These are phyloP conservation scores for Tympanopsis confertula DNA, from an alignment of 2,329 filamentous ascomycete species.

Conservation along the genomic window DNA sequence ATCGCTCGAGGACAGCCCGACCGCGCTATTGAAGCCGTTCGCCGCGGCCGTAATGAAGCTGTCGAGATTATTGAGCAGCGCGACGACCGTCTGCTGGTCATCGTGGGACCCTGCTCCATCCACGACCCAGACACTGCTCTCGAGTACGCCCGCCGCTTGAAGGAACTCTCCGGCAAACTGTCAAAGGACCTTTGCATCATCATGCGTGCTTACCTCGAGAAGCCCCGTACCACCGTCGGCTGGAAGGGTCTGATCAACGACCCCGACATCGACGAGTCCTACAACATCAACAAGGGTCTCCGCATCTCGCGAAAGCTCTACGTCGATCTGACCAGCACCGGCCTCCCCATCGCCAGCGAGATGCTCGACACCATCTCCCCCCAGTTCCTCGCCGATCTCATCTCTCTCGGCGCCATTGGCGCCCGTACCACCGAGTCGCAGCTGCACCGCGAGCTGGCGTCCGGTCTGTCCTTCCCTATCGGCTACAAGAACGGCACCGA, in stretches of 20 bases:
- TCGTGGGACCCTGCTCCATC: slow-evolving; percentile 92
- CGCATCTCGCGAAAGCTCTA: slow-evolving; percentile 84
- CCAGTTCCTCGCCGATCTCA: slow-evolving; percentile 91
- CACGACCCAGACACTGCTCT: slow-evolving; percentile 82
- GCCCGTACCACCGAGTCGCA: slow-evolving; percentile 94
- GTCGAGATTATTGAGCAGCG: slow-evolving; percentile 67
- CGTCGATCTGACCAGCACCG: slow-evolving; percentile 71
- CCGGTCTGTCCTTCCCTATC: slow-evolving; percentile 89
- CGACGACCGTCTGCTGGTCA: slow-evolving; percentile 80
- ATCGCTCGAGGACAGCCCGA: not conserved
- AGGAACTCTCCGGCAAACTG: slow-evolving; percentile 67
- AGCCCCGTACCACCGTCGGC: slow-evolving; percentile 92
- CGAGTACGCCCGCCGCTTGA: slow-evolving; percentile 76
- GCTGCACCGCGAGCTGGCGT: slow-evolving; percentile 89
- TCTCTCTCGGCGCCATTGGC: slow-evolving; percentile 90
- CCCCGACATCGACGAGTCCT: slow-evolving; percentile 91
- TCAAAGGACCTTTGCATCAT: slow-evolving; percentile 77
- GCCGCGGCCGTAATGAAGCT: slow-evolving; percentile 46
- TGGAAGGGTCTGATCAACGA: slow-evolving; percentile 99
- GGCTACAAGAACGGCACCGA: slow-evolving; percentile 99
- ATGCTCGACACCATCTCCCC: slow-evolving; percentile 99
- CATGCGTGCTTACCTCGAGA: slow-evolving; percentile 98
- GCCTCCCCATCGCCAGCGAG: slow-evolving; percentile 92
- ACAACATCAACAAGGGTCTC: slow-evolving; percentile 97
- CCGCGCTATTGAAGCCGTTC: not conserved